These are phyloP conservation scores for Penicillium griseofulvum DNA, from an alignment of 2,329 filamentous ascomycete genomes.

Conservation along the genomic window DNA sequence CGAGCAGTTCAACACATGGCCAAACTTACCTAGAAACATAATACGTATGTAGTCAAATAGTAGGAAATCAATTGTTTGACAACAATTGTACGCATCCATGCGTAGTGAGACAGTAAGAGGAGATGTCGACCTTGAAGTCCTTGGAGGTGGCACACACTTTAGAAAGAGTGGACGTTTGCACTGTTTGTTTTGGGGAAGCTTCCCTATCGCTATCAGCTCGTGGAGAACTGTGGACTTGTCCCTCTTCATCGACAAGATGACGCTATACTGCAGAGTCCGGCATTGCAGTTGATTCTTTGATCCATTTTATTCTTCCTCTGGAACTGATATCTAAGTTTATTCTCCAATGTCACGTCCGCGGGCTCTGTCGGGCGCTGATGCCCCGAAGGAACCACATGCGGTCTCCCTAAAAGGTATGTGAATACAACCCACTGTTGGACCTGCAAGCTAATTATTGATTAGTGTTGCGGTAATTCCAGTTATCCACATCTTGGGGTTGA, in stretches of 20 bases:
- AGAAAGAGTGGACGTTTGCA: constrained; percentile 14
- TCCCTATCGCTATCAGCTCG: constrained; percentile 19
- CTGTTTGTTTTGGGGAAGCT: constrained; percentile 26
- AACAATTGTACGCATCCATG: background rate
- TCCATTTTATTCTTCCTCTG: background rate
- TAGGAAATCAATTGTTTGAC: background rate
- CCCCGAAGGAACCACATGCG: constrained; percentile 69
- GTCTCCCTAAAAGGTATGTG: constrained; percentile 68
- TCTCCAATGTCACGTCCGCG: constrained; percentile 45
- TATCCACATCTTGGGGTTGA: background rate
- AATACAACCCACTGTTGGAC: background rate
- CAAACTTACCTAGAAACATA: background rate
- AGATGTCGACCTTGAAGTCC: background rate
- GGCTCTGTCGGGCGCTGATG: constrained; percentile 44
- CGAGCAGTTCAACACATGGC: too few species aligned
- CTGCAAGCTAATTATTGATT: constrained; percentile 22
- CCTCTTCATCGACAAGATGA: constrained; percentile 14
- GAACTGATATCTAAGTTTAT: background rate
- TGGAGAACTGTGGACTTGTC: constrained; percentile 4
- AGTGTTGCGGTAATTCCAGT: constrained; percentile 37
- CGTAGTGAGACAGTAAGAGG: background rate
- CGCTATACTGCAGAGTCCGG: background rate
- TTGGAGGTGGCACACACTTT: background rate
- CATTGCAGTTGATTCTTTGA: background rate
- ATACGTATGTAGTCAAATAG: background rate